A percentile compares a stretch with the other conserved stretches of the same genome.
These are phyloP conservation scores for Jaenimonas drosophilae DNA, from an alignment of 208 protist genomes.

Conservation along the genomic window DNA sequence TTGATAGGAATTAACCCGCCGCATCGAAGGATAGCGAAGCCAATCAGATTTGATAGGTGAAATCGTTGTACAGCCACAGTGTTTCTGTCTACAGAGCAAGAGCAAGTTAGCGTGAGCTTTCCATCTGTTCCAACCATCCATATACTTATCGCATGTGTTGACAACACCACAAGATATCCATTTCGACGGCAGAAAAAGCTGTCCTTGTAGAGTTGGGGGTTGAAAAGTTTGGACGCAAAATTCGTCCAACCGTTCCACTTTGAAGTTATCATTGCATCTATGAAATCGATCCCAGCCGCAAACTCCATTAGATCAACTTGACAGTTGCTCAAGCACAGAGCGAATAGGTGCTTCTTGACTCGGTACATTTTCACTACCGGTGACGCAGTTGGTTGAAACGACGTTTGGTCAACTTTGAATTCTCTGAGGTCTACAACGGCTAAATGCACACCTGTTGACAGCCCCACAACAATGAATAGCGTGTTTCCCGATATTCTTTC, in stretches of 20 bases:
- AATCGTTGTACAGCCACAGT: too few relatives aligned
- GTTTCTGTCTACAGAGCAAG: too few relatives aligned
- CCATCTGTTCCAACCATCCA: constrained; percentile 16
- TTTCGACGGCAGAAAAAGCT: constrained; percentile 28
- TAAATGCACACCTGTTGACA: constrained; percentile 35
- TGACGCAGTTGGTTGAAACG: constrained; percentile 14
- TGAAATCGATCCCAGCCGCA: too few relatives aligned
- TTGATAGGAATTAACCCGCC: too few relatives aligned
- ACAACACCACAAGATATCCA: constrained; percentile 25
- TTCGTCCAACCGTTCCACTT: too few relatives aligned
- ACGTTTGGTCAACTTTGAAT: constrained; percentile 12
- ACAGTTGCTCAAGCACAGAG: constrained; percentile 54
- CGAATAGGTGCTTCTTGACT: constrained; percentile 34
- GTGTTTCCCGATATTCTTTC: constrained; percentile 15
- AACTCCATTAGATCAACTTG: too few relatives aligned
- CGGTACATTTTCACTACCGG: constrained; percentile 26
- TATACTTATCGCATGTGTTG: constrained; percentile 10
- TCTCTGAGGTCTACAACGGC: constrained; percentile 13
- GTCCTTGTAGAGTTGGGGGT: constrained; percentile 15
- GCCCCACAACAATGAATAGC: constrained; percentile 39
- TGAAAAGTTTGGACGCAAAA: constrained; percentile 1
- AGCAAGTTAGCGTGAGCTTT: too few relatives aligned
- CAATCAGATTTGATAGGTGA: too few relatives aligned
- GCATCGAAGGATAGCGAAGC: too few relatives aligned
- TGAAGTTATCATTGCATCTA: too few relatives aligned